Conservation (phyloP, 2,329 filamentous ascomycete species). For the Colletotrichum sp. region DNA sequence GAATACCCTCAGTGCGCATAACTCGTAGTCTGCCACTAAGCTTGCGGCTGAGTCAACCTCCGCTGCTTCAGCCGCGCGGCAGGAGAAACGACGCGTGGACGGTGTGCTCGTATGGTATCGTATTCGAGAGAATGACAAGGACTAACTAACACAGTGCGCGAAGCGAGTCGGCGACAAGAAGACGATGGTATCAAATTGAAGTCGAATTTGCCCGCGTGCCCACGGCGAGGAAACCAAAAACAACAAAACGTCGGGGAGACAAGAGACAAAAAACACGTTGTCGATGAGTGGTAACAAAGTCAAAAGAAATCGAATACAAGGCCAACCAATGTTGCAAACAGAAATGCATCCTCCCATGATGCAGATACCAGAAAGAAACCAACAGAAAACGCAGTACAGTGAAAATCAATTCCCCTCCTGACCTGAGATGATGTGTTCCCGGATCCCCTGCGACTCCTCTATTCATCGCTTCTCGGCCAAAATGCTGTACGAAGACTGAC, state of each 20-base stretch:
- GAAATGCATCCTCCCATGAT: slow-evolving; percentile 6
- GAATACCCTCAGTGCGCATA: background rate
- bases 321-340: background rate
- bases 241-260: slow-evolving; percentile 15
- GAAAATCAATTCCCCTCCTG: background rate
- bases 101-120: slow-evolving; percentile 5
- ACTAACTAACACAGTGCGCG: slow-evolving; percentile 14
- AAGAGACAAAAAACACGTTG: background rate
- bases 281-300: background rate
- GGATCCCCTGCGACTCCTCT: slow-evolving; percentile 40
- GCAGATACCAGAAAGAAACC: background rate
- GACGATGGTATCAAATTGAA: slow-evolving; percentile 22
- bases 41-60: background rate
- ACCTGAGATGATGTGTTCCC: slow-evolving; percentile 7
- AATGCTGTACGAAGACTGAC: slow-evolving; percentile 37
- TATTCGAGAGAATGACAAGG: slow-evolving; percentile 6
- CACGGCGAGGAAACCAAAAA: background rate
- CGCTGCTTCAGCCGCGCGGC: background rate
- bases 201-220: slow-evolving; percentile 14
- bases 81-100: background rate
- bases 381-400: slow-evolving; percentile 16
- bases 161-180: slow-evolving; percentile 8
- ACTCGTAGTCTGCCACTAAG: too few relatives aligned
- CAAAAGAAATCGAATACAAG: background rate
- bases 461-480: slow-evolving; percentile 36